Conservation (phyloP, 768 basidiomycete species). For the Phlebiopsis gigantea region DNA sequence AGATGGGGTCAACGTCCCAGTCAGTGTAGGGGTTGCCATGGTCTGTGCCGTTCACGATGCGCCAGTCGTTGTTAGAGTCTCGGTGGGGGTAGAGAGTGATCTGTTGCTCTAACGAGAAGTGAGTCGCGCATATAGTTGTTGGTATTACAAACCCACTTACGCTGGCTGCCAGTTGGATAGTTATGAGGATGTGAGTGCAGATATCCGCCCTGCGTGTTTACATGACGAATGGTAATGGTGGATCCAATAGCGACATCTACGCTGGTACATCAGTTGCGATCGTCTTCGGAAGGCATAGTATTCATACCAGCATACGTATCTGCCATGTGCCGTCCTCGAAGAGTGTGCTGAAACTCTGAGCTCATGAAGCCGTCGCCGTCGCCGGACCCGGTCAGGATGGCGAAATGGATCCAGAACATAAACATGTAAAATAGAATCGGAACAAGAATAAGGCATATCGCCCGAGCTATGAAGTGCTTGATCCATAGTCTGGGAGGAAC, state of each 20-base stretch:
- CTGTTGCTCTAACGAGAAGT: conserved; percentile 80
- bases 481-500: conserved; percentile 72
- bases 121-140: no score
- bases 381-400: conserved; percentile 82
- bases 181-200: conserved; percentile 90
- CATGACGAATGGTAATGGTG: conserved; percentile 74
- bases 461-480: conserved; percentile 84
- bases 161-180: conserved; percentile 88
- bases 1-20: conserved; percentile 49
- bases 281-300: neutral
- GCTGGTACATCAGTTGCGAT: neutral
- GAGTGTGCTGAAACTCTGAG: conserved; percentile 95
- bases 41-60: conserved; percentile 69
- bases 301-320: conserved; percentile 84
- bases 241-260: conserved; percentile 86
- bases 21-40: conserved; percentile 37
- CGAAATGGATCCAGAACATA: conserved; percentile 96
- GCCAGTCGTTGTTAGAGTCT: conserved; percentile 96
- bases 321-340: conserved; percentile 83
- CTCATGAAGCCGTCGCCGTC: conserved; percentile 99
- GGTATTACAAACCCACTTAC: conserved; percentile 39
- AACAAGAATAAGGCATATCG: conserved; percentile 81
- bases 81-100: conserved; percentile 97
- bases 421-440: conserved; percentile 89
- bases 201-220: conserved; percentile 99